A percentile compares a stretch with the other conserved stretches of the same genome.
Evolutionary conservation across 371 early-diverging fungal species (phyloP).

Genomic region (Rhizoclosmatium hyalinum): DNA sequence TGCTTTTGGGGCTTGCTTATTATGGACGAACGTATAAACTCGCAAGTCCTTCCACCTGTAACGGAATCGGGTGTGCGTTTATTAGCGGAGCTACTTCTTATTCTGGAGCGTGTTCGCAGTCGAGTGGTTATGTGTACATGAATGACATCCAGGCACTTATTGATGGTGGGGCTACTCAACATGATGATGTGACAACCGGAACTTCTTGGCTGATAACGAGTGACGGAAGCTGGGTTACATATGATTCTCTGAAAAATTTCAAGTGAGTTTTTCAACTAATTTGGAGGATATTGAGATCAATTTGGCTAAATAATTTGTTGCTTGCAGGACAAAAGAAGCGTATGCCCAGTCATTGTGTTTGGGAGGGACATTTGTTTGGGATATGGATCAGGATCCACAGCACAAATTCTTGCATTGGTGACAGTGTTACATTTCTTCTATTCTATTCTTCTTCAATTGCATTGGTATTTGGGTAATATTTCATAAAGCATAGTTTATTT

Average conservation of each 20-base stretch:
- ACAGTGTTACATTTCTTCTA: not conserved
- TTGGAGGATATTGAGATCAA: not conserved
- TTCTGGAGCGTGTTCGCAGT: conserved; percentile 16
- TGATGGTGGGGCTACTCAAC: not conserved
- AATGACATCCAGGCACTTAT: not conserved
- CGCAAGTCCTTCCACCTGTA: conserved; percentile 11
- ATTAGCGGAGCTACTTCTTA: not conserved
- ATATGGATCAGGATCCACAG: conserved; percentile 30
- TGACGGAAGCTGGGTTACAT: conserved; percentile 16
- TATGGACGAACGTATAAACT: conserved; percentile 33
- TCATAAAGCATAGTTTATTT: not conserved
- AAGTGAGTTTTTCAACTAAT: not conserved
- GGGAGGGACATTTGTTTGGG: conserved; percentile 29
- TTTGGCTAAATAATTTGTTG: not conserved
- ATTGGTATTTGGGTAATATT: not conserved
- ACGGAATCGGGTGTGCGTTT: conserved; percentile 23
- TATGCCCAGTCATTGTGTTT: conserved; percentile 13
- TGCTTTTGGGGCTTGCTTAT: conserved; percentile 35
- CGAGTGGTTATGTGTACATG: conserved; percentile 11
- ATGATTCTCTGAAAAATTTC: conserved; percentile 11
- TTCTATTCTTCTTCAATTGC: not conserved
- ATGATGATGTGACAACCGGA: conserved; percentile 10
- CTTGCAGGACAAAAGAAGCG: conserved; percentile 12
- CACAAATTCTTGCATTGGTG: conserved; percentile 11
- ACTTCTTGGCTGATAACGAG: conserved; percentile 15